Percentiles rank a stretch among this genome's conserved stretches.
phyloP scores from a whole-genome alignment of 345 rosid genomes.

The Populus nigra region DNA sequence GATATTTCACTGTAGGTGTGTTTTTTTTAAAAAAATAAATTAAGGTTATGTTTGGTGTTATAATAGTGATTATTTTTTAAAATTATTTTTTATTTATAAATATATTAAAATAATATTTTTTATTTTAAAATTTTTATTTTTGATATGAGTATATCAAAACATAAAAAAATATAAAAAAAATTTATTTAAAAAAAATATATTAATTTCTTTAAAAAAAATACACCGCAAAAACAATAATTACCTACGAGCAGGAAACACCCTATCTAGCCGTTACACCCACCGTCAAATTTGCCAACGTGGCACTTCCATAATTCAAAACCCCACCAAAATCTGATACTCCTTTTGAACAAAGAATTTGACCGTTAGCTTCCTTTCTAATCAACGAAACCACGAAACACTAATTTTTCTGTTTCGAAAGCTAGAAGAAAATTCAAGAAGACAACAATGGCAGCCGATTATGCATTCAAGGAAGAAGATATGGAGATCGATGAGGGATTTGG shows the following conservation, averaged over 20 bases:
- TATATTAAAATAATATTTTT: too few relatives aligned
- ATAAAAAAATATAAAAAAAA: too few relatives aligned
- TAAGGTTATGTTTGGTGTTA: too few relatives aligned
- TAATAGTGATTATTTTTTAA: too few relatives aligned
- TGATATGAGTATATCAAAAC: too few relatives aligned
- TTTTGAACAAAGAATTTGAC: slow-evolving; percentile 21
- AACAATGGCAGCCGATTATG: slow-evolving; percentile 37
- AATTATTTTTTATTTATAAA: too few relatives aligned
- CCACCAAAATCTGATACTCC: background rate
- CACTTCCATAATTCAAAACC: slow-evolving; percentile 17
- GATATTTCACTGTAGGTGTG: too few relatives aligned
- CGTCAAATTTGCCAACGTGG: slow-evolving; percentile 13
- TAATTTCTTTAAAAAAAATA: too few relatives aligned
- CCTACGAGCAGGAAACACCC: background rate
- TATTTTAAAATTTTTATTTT: too few relatives aligned
- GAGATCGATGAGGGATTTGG: slow-evolving; percentile 64
- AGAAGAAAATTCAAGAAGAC: background rate
- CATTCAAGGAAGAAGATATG: slow-evolving; percentile 55
- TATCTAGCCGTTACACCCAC: slow-evolving; percentile 21
- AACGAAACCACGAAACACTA: background rate
- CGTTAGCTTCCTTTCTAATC: slow-evolving; percentile 13
- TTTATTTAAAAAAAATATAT: too few relatives aligned
- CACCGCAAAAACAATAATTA: too few relatives aligned
- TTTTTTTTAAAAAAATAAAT: too few relatives aligned
- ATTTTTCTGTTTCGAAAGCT: background rate